These are phyloP conservation scores for Botrytis cinerea DNA, from an alignment of 2,329 filamentous ascomycete genomes.

Conservation along the genomic window DNA sequence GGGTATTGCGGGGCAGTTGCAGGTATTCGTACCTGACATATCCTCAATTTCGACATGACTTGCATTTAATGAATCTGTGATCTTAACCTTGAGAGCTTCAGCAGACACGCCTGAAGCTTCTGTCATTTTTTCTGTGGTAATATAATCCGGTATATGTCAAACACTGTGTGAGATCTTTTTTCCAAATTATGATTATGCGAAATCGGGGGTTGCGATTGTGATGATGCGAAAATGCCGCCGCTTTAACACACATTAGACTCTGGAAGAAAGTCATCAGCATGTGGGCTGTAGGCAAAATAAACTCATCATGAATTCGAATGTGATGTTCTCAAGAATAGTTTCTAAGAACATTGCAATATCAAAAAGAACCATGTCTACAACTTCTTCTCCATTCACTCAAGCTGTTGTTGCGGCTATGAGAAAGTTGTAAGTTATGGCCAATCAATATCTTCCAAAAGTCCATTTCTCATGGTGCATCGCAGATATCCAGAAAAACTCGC, in stretches of 20 bases:
- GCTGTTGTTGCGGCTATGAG: slow-evolving; percentile 78
- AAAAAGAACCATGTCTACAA: slow-evolving; percentile 33
- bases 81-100: slow-evolving; percentile 65
- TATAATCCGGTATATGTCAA: slow-evolving; percentile 1
- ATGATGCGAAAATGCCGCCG: slow-evolving; percentile 26
- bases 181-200: slow-evolving; percentile 13
- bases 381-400: slow-evolving; percentile 53
- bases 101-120: slow-evolving; percentile 69
- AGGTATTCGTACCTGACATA: slow-evolving; percentile 71
- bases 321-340: slow-evolving; percentile 31
- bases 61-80: slow-evolving; percentile 71
- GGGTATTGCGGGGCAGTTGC: slow-evolving; percentile 29
- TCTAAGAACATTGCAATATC: slow-evolving; percentile 27
- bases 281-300: slow-evolving; percentile 9
- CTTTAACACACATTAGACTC: neutral
- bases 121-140: slow-evolving; percentile 46
- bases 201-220: slow-evolving; percentile 14
- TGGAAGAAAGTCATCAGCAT: slow-evolving; percentile 12
- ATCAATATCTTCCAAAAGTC: neutral
- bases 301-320: slow-evolving; percentile 17
- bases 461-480: slow-evolving; percentile 17
- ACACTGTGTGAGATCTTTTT: slow-evolving; percentile 6
- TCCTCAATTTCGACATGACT: slow-evolving; percentile 85
- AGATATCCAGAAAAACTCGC: slow-evolving; percentile 90
- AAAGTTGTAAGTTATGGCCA: slow-evolving; percentile 62